Evolutionary conservation across 2,329 filamentous ascomycete species (phyloP).

Genomic region (Dichotomopilus funicola): DNA sequence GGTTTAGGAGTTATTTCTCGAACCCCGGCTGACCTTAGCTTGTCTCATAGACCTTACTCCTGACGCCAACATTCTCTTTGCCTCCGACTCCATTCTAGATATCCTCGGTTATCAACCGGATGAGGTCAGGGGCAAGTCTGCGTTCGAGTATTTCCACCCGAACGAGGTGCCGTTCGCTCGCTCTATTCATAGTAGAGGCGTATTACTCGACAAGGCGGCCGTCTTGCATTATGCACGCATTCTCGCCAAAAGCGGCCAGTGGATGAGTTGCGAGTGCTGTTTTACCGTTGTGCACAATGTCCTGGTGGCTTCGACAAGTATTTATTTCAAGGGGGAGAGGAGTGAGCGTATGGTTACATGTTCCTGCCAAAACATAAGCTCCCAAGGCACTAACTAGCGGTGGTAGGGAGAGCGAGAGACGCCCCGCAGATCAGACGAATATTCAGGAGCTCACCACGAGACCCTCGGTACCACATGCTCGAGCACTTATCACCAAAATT

Average conservation of each 20-base stretch:
- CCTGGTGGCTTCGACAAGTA: conserved; percentile 74
- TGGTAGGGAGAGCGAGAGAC: conserved; percentile 64
- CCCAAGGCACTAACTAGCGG: conserved; percentile 14
- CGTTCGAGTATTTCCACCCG: conserved; percentile 81
- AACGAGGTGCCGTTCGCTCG: conserved; percentile 72
- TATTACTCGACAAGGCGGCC: conserved; percentile 76
- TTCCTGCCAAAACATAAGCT: not conserved
- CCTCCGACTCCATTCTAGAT: conserved; percentile 75
- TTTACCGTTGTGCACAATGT: conserved; percentile 87
- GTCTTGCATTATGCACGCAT: conserved; percentile 75
- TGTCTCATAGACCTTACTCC: conserved; percentile 56
- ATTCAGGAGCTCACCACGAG: conserved; percentile 73
- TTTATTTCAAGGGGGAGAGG: conserved; percentile 62
- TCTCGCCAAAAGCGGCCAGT: conserved; percentile 59
- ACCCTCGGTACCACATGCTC: conserved; percentile 85
- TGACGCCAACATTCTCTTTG: conserved; percentile 75
- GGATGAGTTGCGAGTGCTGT: conserved; percentile 79
- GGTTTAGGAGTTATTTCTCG: not conserved
- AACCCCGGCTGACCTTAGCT: conserved; percentile 9
- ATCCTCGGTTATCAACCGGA: conserved; percentile 74
- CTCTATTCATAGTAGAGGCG: conserved; percentile 63
- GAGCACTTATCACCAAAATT: conserved; percentile 81
- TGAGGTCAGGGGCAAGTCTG: conserved; percentile 68
- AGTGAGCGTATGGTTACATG: conserved; percentile 62
- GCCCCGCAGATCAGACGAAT: conserved; percentile 72